Evolutionary conservation across 2,329 filamentous ascomycete species (phyloP).

Genomic region (Venturia oleaginea): DNA sequence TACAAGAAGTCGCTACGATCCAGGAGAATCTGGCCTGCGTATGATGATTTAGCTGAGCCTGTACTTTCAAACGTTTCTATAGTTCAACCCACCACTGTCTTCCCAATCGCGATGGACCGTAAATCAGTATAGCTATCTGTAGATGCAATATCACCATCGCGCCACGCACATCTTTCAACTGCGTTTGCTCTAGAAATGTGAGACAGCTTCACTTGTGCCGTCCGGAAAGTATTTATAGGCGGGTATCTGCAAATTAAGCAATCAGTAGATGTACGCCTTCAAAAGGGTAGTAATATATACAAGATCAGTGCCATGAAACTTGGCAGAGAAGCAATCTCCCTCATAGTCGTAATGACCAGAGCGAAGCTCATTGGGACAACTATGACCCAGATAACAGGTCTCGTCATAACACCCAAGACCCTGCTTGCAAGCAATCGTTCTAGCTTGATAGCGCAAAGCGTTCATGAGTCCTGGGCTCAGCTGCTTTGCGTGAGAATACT

Average conservation of each 20-base stretch:
- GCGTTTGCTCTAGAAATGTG: background rate
- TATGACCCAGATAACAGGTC: constrained; percentile 31
- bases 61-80: too few relatives aligned
- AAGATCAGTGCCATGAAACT: background rate
- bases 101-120: too few relatives aligned
- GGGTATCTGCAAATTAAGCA: background rate
- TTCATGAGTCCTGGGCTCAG: constrained; percentile 29
- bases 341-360: constrained; percentile 14
- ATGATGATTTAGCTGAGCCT: too few relatives aligned
- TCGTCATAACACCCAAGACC: constrained; percentile 30
- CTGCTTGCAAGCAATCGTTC: constrained; percentile 30
- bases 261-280: background rate
- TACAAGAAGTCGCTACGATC: too few relatives aligned
- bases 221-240: background rate
- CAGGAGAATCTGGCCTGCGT: too few relatives aligned
- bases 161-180: background rate
- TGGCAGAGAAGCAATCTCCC: constrained; percentile 9
- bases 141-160: background rate
- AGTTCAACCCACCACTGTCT: too few relatives aligned
- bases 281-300: background rate
- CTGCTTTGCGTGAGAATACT: constrained; percentile 34
- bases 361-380: constrained; percentile 20
- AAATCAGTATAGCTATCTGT: background rate
- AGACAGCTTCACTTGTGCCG: background rate
- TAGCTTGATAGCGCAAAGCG: constrained; percentile 34